These are phyloP conservation scores for Pinus taeda DNA, from an alignment of 75 land plant genomes.

Conservation along the genomic window DNA sequence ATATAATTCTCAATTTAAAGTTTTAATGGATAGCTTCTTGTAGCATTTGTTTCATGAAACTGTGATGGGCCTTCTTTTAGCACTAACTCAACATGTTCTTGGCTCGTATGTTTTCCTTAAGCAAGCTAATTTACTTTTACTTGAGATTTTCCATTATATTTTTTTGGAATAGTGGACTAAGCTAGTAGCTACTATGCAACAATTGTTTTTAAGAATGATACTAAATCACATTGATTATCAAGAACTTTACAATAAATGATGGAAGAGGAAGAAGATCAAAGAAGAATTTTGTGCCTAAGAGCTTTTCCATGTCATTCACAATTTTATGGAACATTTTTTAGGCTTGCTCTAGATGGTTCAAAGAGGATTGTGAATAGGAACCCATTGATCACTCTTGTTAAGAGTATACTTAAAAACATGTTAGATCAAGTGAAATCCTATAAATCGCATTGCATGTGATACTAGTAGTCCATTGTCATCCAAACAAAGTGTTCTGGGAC, in stretches of 20 bases:
- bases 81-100: constrained; percentile 68
- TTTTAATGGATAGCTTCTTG: constrained; percentile 68
- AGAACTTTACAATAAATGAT: constrained; percentile 54
- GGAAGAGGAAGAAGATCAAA: constrained; percentile 65
- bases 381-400: no score
- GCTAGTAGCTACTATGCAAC: constrained; percentile 39
- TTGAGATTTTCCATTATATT: constrained; percentile 77
- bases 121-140: constrained; percentile 72
- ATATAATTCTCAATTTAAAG: constrained; percentile 43
- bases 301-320: constrained; percentile 52
- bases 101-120: constrained; percentile 49
- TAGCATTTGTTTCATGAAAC: constrained; percentile 80
- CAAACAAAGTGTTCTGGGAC: no score
- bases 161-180: constrained; percentile 46
- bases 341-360: constrained; percentile 13
- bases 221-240: constrained; percentile 21
- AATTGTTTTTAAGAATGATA: constrained; percentile 25
- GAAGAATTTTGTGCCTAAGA: constrained; percentile 31
- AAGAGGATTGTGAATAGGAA: no score
- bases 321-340: constrained; percentile 80
- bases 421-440: no score
- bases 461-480: no score
- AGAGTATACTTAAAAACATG: no score
- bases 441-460: no score
- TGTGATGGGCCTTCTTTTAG: constrained; percentile 88